Percentiles rank a stretch among this genome's conserved stretches.
Evolutionary conservation across 805 yeast species (phyloP).

Genomic region (Priceomyces fermenticarens): DNA sequence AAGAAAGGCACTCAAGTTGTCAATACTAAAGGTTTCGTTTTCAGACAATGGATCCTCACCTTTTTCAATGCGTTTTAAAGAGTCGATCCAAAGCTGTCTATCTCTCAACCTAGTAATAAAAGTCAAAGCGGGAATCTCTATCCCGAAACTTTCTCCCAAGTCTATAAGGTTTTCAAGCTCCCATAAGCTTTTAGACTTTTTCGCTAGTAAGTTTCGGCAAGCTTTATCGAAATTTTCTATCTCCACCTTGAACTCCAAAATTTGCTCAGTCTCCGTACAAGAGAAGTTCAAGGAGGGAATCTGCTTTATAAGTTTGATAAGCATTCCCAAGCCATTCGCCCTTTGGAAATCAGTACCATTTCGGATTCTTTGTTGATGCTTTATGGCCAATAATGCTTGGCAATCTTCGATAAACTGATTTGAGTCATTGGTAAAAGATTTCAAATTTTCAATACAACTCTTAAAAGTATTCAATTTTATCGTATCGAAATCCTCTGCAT

Average conservation of each 20-base stretch:
- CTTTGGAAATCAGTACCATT: slow-evolving; percentile 21
- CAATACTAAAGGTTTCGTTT: slow-evolving; percentile 30
- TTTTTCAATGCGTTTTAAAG: slow-evolving; percentile 26
- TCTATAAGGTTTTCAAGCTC: slow-evolving; percentile 54
- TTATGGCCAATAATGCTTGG: slow-evolving; percentile 48
- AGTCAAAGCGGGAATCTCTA: slow-evolving; percentile 47
- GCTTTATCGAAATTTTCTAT: slow-evolving; percentile 48
- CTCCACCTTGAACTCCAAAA: slow-evolving; percentile 51
- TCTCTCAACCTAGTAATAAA: slow-evolving; percentile 37
- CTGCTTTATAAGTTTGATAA: slow-evolving; percentile 39
- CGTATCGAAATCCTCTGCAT: slow-evolving; percentile 9
- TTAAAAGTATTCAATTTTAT: slow-evolving; percentile 17
- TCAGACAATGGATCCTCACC: slow-evolving; percentile 42
- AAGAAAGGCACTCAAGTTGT: slow-evolving; percentile 25
- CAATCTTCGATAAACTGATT: slow-evolving; percentile 55
- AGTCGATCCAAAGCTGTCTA: slow-evolving; percentile 31
- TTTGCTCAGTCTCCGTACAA: slow-evolving; percentile 58
- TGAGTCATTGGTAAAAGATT: slow-evolving; percentile 42
- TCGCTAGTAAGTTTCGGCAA: slow-evolving; percentile 38
- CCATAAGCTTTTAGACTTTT: slow-evolving; percentile 26
- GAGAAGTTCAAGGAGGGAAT: slow-evolving; percentile 51
- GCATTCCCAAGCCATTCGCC: slow-evolving; percentile 8
- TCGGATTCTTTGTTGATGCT: slow-evolving; percentile 49
- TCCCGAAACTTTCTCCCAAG: slow-evolving; percentile 59
- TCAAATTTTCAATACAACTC: slow-evolving; percentile 28